Conservation (phyloP, 176 grass and related monocot genomes). For the Aegilops longissima region DNA sequence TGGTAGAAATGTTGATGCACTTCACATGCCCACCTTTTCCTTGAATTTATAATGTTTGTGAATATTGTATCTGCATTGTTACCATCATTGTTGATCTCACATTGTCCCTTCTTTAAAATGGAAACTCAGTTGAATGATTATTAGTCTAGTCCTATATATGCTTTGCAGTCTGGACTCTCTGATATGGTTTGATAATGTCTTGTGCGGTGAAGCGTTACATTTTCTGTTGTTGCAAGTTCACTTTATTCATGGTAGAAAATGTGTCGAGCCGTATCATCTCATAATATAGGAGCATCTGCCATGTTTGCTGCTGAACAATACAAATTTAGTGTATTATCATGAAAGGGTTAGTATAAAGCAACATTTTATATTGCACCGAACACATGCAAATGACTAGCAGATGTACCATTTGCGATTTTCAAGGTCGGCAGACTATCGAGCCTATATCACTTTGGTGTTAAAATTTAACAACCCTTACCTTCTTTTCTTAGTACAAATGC, state of each 20-base stretch:
- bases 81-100: not conserved
- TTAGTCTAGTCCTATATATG: not conserved
- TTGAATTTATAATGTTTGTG: not conserved
- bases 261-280: not conserved
- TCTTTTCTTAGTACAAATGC: not conserved
- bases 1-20: not conserved
- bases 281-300: constrained; percentile 7
- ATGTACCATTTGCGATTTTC: not conserved
- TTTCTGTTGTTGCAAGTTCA: not conserved
- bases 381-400: not conserved
- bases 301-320: not conserved
- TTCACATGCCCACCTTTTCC: not conserved
- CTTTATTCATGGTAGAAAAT: not conserved
- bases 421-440: not conserved
- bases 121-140: not conserved
- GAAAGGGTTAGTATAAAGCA: not conserved
- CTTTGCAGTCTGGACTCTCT: not conserved
- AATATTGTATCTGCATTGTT: not conserved
- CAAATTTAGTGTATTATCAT: not conserved
- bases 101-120: not conserved
- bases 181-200: not conserved
- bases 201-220: not conserved
- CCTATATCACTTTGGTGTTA: not conserved
- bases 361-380: not conserved
- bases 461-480: not conserved